Evolutionary conservation across 371 early-diverging fungal species (phyloP), one percentile per base, ranked within the genome.

Genomic region (Saksenaea oblongispora): DNA sequence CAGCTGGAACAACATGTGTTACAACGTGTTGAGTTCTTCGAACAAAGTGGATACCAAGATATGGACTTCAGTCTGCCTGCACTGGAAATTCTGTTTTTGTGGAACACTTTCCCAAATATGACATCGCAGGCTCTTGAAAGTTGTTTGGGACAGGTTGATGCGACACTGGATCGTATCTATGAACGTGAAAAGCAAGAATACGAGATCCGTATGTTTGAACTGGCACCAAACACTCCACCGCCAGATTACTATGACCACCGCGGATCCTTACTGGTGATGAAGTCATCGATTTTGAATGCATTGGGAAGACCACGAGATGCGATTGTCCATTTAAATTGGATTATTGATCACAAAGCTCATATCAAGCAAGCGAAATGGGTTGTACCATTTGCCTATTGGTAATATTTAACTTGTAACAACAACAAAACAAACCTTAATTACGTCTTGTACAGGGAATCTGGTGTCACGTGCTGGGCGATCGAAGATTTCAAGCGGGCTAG

Each of bases 71-170:
- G 78, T 54, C 63, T 86, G 34, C 87, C 87, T 1, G 83, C 79
- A 0, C 62, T 87, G 7, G 89, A 88, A 59, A 82, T 88, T 11
- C 59, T 86, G 26, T 71, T 75, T 39, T 72, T 85, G 34, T 87
- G 87, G 86, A 87, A 87, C 47, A 72, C 76, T 0, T 86, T 85
- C 62, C 66, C 79, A 14, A 80, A 75, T 63, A 88, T 87, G 89
- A 55, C 83, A 15, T 57, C 65, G 0, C 69, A 68, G 11, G 27
- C 61, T 7, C 67, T 87, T 8, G 67, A 78, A 41, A 69, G 59
- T 14, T 82, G 72, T 35, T 56, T 84, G 28, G 72, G 63, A 7
- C 70, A 67, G 27, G 76, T 84, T 1, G 85, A 84, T 15, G 60
- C 37, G 0, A 79, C 83, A 11, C 60, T 86, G 54, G 70, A 72